Conservation (phyloP, 202 grass and related monocot species). For the Panicum virgatum region DNA sequence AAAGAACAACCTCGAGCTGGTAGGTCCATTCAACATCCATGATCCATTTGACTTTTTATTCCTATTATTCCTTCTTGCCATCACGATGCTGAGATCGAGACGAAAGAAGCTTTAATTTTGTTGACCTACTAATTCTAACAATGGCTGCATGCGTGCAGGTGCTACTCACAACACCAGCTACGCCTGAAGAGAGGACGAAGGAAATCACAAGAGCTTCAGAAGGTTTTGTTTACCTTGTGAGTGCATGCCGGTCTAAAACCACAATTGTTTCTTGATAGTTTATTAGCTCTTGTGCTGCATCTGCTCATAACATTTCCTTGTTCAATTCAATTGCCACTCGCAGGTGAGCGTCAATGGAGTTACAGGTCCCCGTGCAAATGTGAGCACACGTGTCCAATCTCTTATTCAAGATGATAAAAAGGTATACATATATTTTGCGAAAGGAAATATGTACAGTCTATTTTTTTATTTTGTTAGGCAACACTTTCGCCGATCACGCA, state of each 20-base stretch:
- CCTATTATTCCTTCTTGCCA: no score
- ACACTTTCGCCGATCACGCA: background rate
- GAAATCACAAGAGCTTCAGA: slow-evolving; percentile 47
- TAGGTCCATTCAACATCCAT: no score
- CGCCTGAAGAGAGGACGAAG: slow-evolving; percentile 46
- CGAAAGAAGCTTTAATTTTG: background rate
- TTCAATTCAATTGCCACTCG: background rate
- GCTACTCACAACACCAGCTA: slow-evolving; percentile 49
- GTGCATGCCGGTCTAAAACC: background rate
- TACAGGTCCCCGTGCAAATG: slow-evolving; percentile 31
- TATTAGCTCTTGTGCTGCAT: background rate
- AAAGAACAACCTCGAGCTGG: no score
- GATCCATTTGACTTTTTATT: no score
- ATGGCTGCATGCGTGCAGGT: slow-evolving; percentile 27
- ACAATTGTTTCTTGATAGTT: background rate
- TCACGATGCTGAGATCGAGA: no score
- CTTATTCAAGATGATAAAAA: slow-evolving; percentile 51
- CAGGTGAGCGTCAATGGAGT: slow-evolving; percentile 49
- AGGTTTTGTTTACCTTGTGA: slow-evolving; percentile 67
- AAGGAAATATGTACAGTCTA: background rate
- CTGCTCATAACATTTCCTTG: background rate
- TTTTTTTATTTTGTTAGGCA: background rate
- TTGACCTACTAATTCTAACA: background rate
- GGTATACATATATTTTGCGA: background rate
- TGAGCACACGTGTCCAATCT: slow-evolving; percentile 34